Evolutionary conservation across 2,329 filamentous ascomycete genomes (phyloP).

Genomic region (Phialophora verrucosa): DNA sequence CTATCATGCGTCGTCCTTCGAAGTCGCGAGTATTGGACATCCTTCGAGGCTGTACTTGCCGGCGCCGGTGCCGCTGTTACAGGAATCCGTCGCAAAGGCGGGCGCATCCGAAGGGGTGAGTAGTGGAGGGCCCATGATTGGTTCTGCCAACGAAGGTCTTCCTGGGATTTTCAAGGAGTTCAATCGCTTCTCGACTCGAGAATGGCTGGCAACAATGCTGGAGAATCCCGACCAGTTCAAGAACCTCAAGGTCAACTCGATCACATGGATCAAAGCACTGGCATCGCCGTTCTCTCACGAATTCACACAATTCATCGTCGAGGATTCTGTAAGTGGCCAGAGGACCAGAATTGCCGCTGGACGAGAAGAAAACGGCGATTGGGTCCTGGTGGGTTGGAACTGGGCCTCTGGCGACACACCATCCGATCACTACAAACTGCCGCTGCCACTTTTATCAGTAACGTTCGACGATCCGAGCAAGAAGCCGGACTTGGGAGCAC

Average conservation of each 20-base stretch:
- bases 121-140: not conserved
- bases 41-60: slow-evolving; percentile 3
- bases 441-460: slow-evolving; percentile 35
- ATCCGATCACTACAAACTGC: slow-evolving; percentile 33
- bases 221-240: slow-evolving; percentile 10
- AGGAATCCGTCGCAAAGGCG: not conserved
- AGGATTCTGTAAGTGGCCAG: slow-evolving; percentile 26
- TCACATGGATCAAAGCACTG: slow-evolving; percentile 38
- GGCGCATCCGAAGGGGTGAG: not conserved
- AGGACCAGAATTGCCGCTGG: slow-evolving; percentile 31
- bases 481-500: slow-evolving; percentile 20
- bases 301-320: slow-evolving; percentile 36
- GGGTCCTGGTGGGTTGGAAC: slow-evolving; percentile 32
- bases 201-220: slow-evolving; percentile 19
- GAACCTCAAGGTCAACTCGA: slow-evolving; percentile 28
- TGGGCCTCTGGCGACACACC: slow-evolving; percentile 30
- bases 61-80: not conserved
- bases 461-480: slow-evolving; percentile 20
- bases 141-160: not conserved
- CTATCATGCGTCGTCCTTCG: slow-evolving; percentile 33
- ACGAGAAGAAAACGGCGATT: slow-evolving; percentile 34
- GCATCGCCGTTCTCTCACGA: slow-evolving; percentile 38
- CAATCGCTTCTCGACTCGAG: slow-evolving; percentile 25
- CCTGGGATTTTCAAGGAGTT: slow-evolving; percentile 21
- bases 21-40: slow-evolving; percentile 7